Conservation (phyloP, 176 grass and related monocot species). For the Ananas comosus region DNA sequence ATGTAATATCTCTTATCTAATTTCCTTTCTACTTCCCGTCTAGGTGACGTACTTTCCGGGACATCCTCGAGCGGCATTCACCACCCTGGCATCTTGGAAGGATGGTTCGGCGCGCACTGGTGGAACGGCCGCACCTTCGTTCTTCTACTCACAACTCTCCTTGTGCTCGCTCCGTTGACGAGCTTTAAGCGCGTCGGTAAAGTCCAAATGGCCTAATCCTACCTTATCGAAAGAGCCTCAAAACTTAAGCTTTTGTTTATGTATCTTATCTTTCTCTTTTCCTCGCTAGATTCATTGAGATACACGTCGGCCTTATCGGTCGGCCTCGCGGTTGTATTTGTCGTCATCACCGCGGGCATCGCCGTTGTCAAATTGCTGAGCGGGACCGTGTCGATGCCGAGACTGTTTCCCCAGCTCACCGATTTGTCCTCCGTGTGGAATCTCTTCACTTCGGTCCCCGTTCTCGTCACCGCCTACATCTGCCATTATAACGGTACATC, state of each 20-base stretch:
- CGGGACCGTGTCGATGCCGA: constrained; percentile 56
- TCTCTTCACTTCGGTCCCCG: constrained; percentile 78
- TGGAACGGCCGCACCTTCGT: constrained; percentile 67
- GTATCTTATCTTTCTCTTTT: background rate
- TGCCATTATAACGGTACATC: constrained; percentile 73
- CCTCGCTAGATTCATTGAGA: constrained; percentile 56
- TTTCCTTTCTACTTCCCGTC: background rate
- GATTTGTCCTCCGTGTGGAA: constrained; percentile 53
- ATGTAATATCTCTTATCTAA: background rate
- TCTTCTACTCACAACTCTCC: constrained; percentile 58
- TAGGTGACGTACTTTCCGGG: constrained; percentile 91
- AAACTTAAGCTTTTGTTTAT: background rate
- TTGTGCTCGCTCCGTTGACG: constrained; percentile 77
- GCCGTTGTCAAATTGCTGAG: constrained; percentile 46
- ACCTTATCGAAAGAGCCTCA: background rate
- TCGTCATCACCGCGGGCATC: constrained; percentile 72
- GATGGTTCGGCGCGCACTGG: constrained; percentile 74
- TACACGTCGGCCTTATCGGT: constrained; percentile 89
- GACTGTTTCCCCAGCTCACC: constrained; percentile 57
- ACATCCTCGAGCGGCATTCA: constrained; percentile 70
- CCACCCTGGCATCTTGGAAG: constrained; percentile 72
- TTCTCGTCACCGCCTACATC: constrained; percentile 86
- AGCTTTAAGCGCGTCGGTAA: constrained; percentile 76
- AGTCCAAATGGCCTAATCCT: constrained; percentile 10
- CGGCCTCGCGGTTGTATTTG: constrained; percentile 70